phyloP scores from a whole-genome alignment of 495 filamentous ascomycete species.

The Clavariopsis aquatica region DNA sequence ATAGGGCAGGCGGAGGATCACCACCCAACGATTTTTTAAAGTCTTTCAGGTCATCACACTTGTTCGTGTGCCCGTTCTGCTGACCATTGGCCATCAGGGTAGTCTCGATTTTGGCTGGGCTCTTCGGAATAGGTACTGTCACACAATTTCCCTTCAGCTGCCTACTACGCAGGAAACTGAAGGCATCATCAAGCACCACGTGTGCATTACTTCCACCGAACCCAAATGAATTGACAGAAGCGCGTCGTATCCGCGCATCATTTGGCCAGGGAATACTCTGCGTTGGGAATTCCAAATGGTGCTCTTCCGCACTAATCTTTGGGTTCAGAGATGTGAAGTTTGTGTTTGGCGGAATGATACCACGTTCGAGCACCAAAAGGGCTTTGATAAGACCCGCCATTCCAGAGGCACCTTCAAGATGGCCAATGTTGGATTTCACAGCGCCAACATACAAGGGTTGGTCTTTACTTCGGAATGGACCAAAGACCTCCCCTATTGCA shows the following conservation, averaged over 20 bases:
- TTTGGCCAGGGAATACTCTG: slow-evolving; percentile 14
- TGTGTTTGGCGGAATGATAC: slow-evolving; percentile 44
- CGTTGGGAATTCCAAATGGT: slow-evolving; percentile 16
- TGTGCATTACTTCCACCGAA: slow-evolving; percentile 45
- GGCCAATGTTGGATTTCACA: slow-evolving; percentile 45
- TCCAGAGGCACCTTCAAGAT: slow-evolving; percentile 47
- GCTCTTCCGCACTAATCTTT: slow-evolving; percentile 26
- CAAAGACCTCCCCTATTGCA: slow-evolving; percentile 55
- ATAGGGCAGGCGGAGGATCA: background rate
- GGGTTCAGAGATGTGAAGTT: slow-evolving; percentile 47
- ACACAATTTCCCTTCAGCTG: slow-evolving; percentile 1
- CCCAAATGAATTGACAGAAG: slow-evolving; percentile 47
- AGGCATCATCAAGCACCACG: slow-evolving; percentile 46
- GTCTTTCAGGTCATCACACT: background rate
- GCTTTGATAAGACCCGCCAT: slow-evolving; percentile 46
- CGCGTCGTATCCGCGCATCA: slow-evolving; percentile 33
- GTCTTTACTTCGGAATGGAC: slow-evolving; percentile 36
- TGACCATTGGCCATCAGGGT: background rate
- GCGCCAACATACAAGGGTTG: slow-evolving; percentile 31
- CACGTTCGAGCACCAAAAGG: slow-evolving; percentile 43
- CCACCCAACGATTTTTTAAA: background rate
- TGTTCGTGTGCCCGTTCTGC: background rate
- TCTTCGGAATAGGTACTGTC: background rate
- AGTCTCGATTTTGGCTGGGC: background rate
- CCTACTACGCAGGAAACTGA: background rate